Evolutionary conservation across 2,329 filamentous ascomycete species (phyloP).

Genomic region (Neoarthrinium moseri): DNA sequence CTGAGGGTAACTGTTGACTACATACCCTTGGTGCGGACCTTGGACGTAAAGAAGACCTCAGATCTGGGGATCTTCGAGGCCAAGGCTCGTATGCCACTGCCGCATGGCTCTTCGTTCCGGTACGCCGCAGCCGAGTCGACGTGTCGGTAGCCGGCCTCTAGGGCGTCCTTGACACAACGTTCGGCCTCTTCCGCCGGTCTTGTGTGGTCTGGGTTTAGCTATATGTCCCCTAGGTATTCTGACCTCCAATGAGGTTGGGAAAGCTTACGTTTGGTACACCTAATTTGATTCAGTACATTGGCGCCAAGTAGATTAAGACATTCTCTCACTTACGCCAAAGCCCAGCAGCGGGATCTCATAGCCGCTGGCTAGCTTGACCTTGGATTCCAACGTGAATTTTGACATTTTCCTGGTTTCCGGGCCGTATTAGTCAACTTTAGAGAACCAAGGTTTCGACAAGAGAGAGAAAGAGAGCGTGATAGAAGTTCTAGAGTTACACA

Average conservation of each 20-base stretch:
- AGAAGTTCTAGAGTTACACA: not conserved
- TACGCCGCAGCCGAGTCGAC: slow-evolving; percentile 55
- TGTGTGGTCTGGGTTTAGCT: slow-evolving; percentile 13
- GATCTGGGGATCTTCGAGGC: slow-evolving; percentile 39
- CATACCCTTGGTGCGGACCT: slow-evolving; percentile 43
- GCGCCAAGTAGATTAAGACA: slow-evolving; percentile 6
- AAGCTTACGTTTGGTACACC: slow-evolving; percentile 52
- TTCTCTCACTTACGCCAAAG: slow-evolving; percentile 44
- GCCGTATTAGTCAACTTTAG: not conserved
- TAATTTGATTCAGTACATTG: slow-evolving; percentile 20
- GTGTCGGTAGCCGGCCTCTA: slow-evolving; percentile 53
- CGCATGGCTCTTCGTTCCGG: slow-evolving; percentile 48
- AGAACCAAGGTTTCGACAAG: not conserved
- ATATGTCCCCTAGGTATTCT: too few relatives aligned
- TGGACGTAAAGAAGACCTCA: slow-evolving; percentile 56
- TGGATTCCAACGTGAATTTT: slow-evolving; percentile 44
- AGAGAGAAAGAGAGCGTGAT: not conserved
- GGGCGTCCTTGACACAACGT: slow-evolving; percentile 39
- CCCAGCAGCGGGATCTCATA: slow-evolving; percentile 51
- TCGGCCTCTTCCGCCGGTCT: slow-evolving; percentile 36
- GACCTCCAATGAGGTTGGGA: too few relatives aligned
- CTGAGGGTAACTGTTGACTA: too few relatives aligned
- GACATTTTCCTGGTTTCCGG: slow-evolving; percentile 39
- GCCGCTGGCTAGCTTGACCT: slow-evolving; percentile 53
- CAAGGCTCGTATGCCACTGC: slow-evolving; percentile 38